Conservation (phyloP, 1,284 basidiomycete genomes). For the Rhodotorula mucilaginosa region DNA sequence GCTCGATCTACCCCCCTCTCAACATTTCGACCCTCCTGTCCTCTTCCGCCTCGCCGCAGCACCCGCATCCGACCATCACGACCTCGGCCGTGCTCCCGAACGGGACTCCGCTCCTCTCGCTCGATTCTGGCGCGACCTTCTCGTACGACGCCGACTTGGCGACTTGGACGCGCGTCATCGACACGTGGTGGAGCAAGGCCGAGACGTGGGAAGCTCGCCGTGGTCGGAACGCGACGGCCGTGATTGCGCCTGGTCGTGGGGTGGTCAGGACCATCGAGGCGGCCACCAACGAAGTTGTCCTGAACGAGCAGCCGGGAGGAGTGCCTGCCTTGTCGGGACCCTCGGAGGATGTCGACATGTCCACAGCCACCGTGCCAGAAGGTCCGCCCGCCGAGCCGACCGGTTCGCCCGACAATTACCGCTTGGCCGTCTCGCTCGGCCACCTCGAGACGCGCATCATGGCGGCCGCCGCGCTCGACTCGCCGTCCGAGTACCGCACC, state of each 20-base stretch:
- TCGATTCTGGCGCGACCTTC: slow-evolving; percentile 69
- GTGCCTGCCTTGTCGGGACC: slow-evolving; percentile 4
- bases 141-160: slow-evolving; percentile 68
- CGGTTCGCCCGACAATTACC: slow-evolving; percentile 66
- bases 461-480: slow-evolving; percentile 69
- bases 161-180: slow-evolving; percentile 69
- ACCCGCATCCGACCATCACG: slow-evolving; percentile 51
- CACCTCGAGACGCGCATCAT: slow-evolving; percentile 78
- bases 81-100: slow-evolving; percentile 68
- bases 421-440: slow-evolving; percentile 69
- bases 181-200: slow-evolving; percentile 74
- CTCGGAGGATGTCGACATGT: slow-evolving; percentile 20
- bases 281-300: slow-evolving; percentile 43
- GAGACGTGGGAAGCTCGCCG: slow-evolving; percentile 73
- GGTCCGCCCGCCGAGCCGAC: slow-evolving; percentile 47
- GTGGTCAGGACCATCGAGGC: slow-evolving; percentile 45
- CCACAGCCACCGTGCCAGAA: slow-evolving; percentile 36
- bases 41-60: slow-evolving; percentile 55
- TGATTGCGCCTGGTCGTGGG: slow-evolving; percentile 5
- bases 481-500: slow-evolving; percentile 70
- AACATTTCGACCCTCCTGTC: slow-evolving; percentile 63
- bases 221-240: slow-evolving; percentile 41
- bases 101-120: slow-evolving; percentile 70
- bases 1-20: slow-evolving; percentile 63
- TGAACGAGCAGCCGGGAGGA: slow-evolving; percentile 13